Percentiles rank a stretch among this genome's conserved stretches.
phyloP scores from a whole-genome alignment of 345 rosid genomes.

The Boechera divaricarpa region DNA sequence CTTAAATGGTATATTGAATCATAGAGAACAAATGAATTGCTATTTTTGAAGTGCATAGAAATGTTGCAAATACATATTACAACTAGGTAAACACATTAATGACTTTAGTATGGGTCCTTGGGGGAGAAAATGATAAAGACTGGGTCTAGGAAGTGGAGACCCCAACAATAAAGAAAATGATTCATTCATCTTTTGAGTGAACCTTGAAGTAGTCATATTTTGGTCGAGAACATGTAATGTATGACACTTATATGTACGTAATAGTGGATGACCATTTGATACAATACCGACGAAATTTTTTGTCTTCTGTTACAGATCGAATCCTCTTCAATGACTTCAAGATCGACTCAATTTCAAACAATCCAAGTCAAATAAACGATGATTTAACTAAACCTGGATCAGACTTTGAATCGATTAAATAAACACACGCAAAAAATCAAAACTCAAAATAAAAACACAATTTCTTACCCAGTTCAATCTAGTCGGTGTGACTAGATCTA shows the following conservation, averaged over 20 bases:
- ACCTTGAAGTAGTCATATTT: conserved; percentile 7
- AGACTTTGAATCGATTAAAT: no score
- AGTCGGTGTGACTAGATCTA: no score
- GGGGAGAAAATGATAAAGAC: background rate
- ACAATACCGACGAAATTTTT: background rate
- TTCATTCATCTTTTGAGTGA: background rate
- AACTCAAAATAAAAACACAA: no score
- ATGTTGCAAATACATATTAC: background rate
- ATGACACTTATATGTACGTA: background rate
- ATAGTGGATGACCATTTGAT: background rate
- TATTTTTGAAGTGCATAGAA: background rate
- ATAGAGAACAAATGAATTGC: background rate
- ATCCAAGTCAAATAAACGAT: no score
- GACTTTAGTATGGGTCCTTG: background rate
- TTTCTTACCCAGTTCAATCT: no score
- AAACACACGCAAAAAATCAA: no score
- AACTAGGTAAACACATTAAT: background rate
- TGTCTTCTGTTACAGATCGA: no score
- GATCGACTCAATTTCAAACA: no score
- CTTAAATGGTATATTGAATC: background rate
- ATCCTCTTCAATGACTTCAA: no score
- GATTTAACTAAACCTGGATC: no score
- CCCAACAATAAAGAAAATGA: background rate
- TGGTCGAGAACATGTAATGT: background rate
- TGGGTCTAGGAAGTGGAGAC: background rate